Evolutionary conservation across 2,329 filamentous ascomycete genomes (phyloP).

Genomic region (Ascosphaera apis): DNA sequence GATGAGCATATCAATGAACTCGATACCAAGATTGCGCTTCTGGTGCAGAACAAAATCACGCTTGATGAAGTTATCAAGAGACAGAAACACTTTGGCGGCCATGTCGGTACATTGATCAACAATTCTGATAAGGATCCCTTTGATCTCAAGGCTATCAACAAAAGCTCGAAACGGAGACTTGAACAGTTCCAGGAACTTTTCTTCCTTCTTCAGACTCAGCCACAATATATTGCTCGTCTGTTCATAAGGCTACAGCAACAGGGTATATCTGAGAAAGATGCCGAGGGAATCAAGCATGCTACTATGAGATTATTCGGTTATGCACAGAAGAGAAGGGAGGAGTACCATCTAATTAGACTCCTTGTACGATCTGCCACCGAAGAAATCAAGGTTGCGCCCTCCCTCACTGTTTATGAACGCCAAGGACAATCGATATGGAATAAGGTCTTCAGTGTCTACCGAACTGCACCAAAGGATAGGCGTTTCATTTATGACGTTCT

Average conservation of each 20-base stretch:
- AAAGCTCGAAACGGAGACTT: slow-evolving; percentile 82
- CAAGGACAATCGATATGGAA: slow-evolving; percentile 75
- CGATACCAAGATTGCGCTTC: slow-evolving; percentile 92
- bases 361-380: slow-evolving; percentile 64
- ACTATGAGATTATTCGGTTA: slow-evolving; percentile 96
- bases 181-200: slow-evolving; percentile 96
- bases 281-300: slow-evolving; percentile 73
- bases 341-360: slow-evolving; percentile 86
- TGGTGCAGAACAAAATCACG: slow-evolving; percentile 99
- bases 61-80: slow-evolving; percentile 93
- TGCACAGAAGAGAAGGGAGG: slow-evolving; percentile 85
- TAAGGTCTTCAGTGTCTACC: slow-evolving; percentile 67
- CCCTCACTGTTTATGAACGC: slow-evolving; percentile 63
- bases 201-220: slow-evolving; percentile 89
- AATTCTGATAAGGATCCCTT: slow-evolving; percentile 84
- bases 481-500: slow-evolving; percentile 79
- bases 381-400: slow-evolving; percentile 51
- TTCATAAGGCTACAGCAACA: slow-evolving; percentile 68
- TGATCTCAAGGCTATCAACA: slow-evolving; percentile 92
- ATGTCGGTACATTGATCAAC: slow-evolving; percentile 61
- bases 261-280: slow-evolving; percentile 72
- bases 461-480: slow-evolving; percentile 71
- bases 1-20: slow-evolving; percentile 97
- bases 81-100: slow-evolving; percentile 85
- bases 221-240: slow-evolving; percentile 73